phyloP scores from a whole-genome alignment of 2,329 filamentous ascomycete species.

The Lecanoromycetidae sp. region DNA sequence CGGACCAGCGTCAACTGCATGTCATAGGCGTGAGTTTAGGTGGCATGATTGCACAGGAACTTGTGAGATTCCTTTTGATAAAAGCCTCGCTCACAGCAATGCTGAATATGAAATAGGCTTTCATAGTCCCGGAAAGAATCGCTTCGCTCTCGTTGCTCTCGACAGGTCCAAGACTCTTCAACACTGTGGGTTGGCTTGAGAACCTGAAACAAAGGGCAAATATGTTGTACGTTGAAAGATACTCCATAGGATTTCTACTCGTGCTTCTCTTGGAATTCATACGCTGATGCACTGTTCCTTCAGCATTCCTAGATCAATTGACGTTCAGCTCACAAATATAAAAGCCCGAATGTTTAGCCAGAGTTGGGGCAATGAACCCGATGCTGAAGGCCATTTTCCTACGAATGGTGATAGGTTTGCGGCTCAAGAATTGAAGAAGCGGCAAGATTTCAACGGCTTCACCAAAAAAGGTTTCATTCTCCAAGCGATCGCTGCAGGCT shows the following conservation, averaged over 20 bases:
- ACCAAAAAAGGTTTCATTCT: conserved; percentile 56
- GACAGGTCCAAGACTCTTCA: conserved; percentile 32
- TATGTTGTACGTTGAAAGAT: conserved; percentile 32
- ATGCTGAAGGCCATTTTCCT: conserved; percentile 51
- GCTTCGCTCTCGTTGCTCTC: conserved; percentile 40
- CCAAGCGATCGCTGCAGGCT: conserved; percentile 66
- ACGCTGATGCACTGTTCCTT: too few species aligned
- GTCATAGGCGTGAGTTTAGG: conserved; percentile 72
- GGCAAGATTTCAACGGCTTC: conserved; percentile 48
- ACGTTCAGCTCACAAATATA: conserved; percentile 52
- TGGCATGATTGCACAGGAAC: conserved; percentile 84
- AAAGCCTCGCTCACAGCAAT: too few species aligned
- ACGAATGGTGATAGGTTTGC: conserved; percentile 74
- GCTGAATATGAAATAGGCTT: conserved; percentile 21
- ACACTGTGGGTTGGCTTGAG: conserved; percentile 40
- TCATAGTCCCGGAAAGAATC: conserved; percentile 36
- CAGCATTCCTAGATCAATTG: conserved; percentile 54
- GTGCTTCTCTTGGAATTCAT: too few species aligned
- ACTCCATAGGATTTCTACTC: too few species aligned
- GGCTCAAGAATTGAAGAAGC: conserved; percentile 65
- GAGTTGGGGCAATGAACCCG: conserved; percentile 50
- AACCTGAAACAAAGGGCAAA: conserved; percentile 50
- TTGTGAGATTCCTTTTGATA: conserved; percentile 34
- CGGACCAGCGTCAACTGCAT: conserved; percentile 45
- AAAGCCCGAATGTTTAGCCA: conserved; percentile 54